These are phyloP conservation scores for Neolentinus lepideus DNA, from an alignment of 1,284 basidiomycete species.

Conservation along the genomic window DNA sequence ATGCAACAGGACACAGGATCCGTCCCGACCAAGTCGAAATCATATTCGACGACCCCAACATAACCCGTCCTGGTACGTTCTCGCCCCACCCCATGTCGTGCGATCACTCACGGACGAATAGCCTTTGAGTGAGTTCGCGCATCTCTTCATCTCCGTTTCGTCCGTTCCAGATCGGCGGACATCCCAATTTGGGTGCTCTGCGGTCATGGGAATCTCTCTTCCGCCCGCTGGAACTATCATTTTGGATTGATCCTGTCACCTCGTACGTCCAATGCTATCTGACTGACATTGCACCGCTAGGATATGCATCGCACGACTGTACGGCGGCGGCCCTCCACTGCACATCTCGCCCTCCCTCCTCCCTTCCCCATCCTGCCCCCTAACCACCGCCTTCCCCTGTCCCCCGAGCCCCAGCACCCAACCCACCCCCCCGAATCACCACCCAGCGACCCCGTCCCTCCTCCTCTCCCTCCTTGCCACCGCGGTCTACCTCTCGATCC, in stretches of 20 bases:
- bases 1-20: slow-evolving; percentile 8
- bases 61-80: slow-evolving; percentile 69
- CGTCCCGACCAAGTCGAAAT: slow-evolving; percentile 48
- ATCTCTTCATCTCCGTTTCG: slow-evolving; percentile 2
- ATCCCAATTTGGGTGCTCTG: no score
- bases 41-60: slow-evolving; percentile 79
- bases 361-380: slow-evolving; percentile 59
- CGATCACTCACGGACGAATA: slow-evolving; percentile 18
- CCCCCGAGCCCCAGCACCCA: slow-evolving; percentile 16
- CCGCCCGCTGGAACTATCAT: no score
- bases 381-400: slow-evolving; percentile 53
- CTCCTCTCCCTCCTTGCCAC: slow-evolving; percentile 85
- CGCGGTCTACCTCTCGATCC: slow-evolving; percentile 81
- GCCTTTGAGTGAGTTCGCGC: slow-evolving; percentile 53
- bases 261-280: no score
- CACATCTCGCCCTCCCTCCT: slow-evolving; percentile 60
- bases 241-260: no score
- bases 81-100: not conserved
- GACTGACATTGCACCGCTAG: slow-evolving; percentile 28
- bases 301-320: slow-evolving; percentile 76
- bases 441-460: slow-evolving; percentile 76
- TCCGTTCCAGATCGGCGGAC: no score
- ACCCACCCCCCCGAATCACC: slow-evolving; percentile 42
- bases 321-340: slow-evolving; percentile 78
- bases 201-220: no score